phyloP scores from a whole-genome alignment of 2,329 filamentous ascomycete genomes.

The Fusarium brevicatenulatum region DNA sequence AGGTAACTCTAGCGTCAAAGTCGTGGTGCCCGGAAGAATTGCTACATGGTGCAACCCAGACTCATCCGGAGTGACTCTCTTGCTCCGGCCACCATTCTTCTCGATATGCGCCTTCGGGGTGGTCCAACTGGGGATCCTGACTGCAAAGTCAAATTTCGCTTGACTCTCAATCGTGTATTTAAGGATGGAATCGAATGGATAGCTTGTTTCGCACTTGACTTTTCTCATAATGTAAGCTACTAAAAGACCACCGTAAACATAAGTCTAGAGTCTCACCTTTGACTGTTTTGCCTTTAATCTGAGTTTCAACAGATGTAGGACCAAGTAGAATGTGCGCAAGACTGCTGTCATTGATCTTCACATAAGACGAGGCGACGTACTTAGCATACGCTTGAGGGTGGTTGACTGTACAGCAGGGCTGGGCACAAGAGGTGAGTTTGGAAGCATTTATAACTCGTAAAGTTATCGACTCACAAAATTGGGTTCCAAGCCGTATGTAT shows the following conservation, averaged over 20 bases:
- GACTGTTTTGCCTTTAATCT: background rate
- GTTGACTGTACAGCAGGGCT: background rate
- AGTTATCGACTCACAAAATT: background rate
- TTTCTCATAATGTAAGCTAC: background rate
- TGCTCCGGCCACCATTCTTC: background rate
- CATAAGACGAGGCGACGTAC: background rate
- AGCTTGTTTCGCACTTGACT: background rate
- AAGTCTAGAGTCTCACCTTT: background rate
- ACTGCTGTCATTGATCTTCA: background rate
- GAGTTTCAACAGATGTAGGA: background rate
- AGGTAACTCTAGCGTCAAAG: background rate
- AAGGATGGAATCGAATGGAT: background rate
- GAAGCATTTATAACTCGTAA: background rate
- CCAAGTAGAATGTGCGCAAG: background rate
- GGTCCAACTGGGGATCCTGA: background rate
- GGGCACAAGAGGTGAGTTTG: background rate
- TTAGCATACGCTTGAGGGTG: background rate
- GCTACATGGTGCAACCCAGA: background rate
- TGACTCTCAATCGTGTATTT: background rate
- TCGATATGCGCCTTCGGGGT: background rate
- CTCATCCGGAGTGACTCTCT: background rate
- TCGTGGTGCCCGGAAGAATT: background rate
- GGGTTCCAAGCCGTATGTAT: background rate
- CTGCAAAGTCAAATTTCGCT: background rate
- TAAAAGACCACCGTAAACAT: fast-evolving